phyloP scores from a whole-genome alignment of 2,329 filamentous ascomycete genomes.

The Dactylonectria estremocensis region DNA sequence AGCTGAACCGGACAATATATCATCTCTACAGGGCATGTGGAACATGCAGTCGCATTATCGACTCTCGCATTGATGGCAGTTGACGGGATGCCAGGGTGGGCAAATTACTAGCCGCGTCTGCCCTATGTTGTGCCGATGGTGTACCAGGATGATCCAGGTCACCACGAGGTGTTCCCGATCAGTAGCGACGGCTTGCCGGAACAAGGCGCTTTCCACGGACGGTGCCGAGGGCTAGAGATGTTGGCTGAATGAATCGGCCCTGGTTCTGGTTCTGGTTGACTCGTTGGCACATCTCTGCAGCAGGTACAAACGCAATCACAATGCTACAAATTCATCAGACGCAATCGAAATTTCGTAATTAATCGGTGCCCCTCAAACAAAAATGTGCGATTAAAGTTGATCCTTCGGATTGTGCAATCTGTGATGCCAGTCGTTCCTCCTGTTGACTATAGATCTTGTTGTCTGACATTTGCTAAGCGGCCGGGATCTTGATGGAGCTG shows the following conservation, averaged over 20 bases:
- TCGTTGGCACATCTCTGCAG: background rate
- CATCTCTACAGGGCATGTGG: constrained; percentile 17
- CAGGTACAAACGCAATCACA: background rate
- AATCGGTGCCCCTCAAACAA: constrained; percentile 2
- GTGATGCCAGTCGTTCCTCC: constrained; percentile 18
- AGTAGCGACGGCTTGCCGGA: background rate
- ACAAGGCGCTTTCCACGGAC: background rate
- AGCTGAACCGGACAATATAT: constrained; percentile 23
- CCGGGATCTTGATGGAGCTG: constrained; percentile 6
- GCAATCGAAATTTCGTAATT: constrained; percentile 3
- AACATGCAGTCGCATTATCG: constrained; percentile 22
- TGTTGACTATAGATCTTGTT: constrained; percentile 5
- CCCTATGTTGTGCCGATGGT: constrained; percentile 9
- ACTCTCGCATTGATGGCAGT: constrained; percentile 19
- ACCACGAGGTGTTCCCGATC: constrained; percentile 21
- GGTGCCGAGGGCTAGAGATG: background rate
- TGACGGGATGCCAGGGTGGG: constrained; percentile 16
- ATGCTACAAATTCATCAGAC: background rate
- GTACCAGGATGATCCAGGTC: constrained; percentile 28
- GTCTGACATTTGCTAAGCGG: background rate
- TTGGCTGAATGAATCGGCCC: background rate
- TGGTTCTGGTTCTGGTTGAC: too few species aligned
- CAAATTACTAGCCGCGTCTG: constrained; percentile 14
- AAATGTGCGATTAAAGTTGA: background rate
- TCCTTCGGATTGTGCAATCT: constrained; percentile 15